Base-by-base conservation (phyloP, 345 rosid species). In the Linum lewisii region DNA sequence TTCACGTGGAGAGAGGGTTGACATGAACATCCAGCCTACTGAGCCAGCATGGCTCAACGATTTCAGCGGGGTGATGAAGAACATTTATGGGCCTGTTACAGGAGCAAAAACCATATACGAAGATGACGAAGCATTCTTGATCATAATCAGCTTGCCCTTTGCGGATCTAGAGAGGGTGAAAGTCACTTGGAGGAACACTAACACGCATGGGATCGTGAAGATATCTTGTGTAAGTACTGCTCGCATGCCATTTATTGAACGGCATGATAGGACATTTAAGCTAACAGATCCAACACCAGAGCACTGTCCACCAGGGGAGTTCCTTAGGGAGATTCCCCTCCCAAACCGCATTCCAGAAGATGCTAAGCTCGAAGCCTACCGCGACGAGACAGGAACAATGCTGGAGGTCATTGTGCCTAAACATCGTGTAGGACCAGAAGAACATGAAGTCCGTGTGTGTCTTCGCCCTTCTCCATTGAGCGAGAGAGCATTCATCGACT, bases 81-180 rank as follows among this genome's bases (percentile, higher is more conserved):
- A 68, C 57, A 63, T 62, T 13, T 62, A 68, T 3, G 67, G 72
- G 4, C 72, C 72, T 5, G 72, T 68, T 18, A 68, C 72, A 13
- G 61, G 62, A 60, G 72, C 68, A 21, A 69, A 69, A 69, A 69
- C 73, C 2, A 69, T 69, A 13, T 63, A 69, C 9, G 73, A 63
- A 38, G 73, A 69, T 63, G 64, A 63, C 42, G 59, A 52, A 24
- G 73, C 68, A 1, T 69, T 58, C 45, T 36, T 69, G 54, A 63
- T 69, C 56, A 69, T 69, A 23, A 52, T 69, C 36, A 63, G 59
- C 44, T 68, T 68, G 53, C 72, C 72, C 37, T 68, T 68, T 51
- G 67, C 55, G n/a, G 67, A 68, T 68, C 72, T 68, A 7, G 32
- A 62, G 47, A 68, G 63, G 59, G 72, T 68, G 44, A 68, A 63